Percentiles rank a stretch among this genome's conserved stretches.
phyloP scores from a whole-genome alignment of 139 green algal genomes.

The Tetraselmis chui region DNA sequence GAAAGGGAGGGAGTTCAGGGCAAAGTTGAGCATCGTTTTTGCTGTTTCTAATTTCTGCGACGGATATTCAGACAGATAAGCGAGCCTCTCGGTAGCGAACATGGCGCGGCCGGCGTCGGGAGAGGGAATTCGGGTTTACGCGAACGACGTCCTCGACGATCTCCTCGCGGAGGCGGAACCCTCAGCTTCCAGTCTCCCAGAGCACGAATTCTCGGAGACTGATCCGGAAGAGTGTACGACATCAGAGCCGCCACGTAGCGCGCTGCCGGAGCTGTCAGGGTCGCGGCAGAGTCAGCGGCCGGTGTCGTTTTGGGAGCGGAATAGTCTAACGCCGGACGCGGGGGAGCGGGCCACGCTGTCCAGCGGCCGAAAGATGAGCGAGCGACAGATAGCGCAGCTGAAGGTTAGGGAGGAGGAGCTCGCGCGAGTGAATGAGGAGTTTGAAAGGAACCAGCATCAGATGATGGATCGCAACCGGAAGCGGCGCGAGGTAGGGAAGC shows the following conservation, averaged over 20 bases:
- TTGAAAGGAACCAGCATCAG: neutral
- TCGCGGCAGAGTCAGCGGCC: neutral
- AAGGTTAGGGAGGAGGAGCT: neutral
- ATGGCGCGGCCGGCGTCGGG: neutral
- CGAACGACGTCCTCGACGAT: neutral
- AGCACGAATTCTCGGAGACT: too few relatives aligned
- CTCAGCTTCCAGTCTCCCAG: neutral
- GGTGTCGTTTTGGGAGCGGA: neutral
- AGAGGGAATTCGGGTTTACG: neutral
- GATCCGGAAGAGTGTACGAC: neutral
- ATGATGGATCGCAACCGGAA: conserved; percentile 12
- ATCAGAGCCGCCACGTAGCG: neutral
- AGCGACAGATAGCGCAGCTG: neutral
- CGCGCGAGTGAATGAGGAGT: neutral
- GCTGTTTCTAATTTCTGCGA: too few relatives aligned
- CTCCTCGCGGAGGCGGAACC: neutral
- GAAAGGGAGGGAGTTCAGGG: too few relatives aligned
- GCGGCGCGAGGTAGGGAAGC: conserved; percentile 12
- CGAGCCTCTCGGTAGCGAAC: too few relatives aligned
- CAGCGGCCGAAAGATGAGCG: neutral
- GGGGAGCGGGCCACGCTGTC: neutral
- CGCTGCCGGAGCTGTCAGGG: too few relatives aligned
- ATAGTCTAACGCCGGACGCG: neutral
- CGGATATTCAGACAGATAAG: too few relatives aligned
- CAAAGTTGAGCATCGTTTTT: too few relatives aligned